Base-by-base conservation (phyloP, 257 asterid genomes). In the Euphrasia confusa region DNA sequence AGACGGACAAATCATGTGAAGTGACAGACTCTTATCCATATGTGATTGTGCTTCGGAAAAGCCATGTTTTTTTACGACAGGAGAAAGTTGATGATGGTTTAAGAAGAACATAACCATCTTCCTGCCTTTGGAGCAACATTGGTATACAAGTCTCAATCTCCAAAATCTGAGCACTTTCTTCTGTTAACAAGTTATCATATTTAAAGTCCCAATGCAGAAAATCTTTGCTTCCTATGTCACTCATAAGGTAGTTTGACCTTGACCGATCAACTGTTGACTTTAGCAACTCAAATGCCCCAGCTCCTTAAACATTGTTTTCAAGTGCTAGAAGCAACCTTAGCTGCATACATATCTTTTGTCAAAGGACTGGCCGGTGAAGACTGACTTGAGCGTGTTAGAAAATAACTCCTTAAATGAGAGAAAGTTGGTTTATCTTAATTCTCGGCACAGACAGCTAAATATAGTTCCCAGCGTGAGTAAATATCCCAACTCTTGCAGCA, bases 41-140 rank as follows among this genome's bases (percentile, higher is more conserved):
- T 93, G 99, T 93, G 99, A 70, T 97, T 93, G 83, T 93, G 89
- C 83, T 93, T 93, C 86, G 89, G 99, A 70, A 93, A 93, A 75
- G 99, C 99, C 99, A 93, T 93, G 75, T 93, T 93, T 80, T 21
- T 93, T 93, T 71, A 93, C 99, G 53, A 93, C 99, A 69, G 99
- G 99, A 53, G 99, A 97, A 71, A 93, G 77, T 72, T 93, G 99
- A 71, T 93, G 99, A 84, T 93, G 99, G 94, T 75, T 89, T 93
- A 45, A 93, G 97, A 73, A 97, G 88, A 66, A 97, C 97, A 78
- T 87, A 85, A 56, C 97, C 99, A 76, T 93, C 99, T 83, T 93
- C 99, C 78, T 93, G 99, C 75, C 99, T 87, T 69, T 93, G 99
- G 62, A 93, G 95, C 82, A 93, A 71, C 99, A 93, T 87, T 0